Conservation (phyloP, 2,329 filamentous ascomycete genomes). For the Macrophomina tecta region DNA sequence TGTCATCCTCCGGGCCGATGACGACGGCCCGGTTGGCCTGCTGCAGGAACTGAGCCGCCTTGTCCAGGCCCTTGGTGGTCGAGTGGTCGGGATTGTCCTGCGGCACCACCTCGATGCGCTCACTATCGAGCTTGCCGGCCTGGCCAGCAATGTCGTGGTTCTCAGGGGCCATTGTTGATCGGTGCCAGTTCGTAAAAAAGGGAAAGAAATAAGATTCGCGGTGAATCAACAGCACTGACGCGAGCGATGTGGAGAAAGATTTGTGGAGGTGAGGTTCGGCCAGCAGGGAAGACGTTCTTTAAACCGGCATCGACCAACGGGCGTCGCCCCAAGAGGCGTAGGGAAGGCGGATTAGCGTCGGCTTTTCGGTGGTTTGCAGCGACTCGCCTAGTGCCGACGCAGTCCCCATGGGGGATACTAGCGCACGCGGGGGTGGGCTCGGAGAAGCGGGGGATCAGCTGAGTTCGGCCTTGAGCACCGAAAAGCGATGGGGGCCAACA, state of each 20-base stretch:
- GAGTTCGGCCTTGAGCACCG: not conserved
- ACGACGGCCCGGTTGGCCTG: slow-evolving; percentile 52
- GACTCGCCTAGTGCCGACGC: not conserved
- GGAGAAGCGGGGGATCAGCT: slow-evolving; percentile 19
- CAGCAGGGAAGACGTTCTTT: not conserved
- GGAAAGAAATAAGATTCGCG: not conserved
- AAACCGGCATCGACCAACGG: not conserved
- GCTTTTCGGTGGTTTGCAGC: slow-evolving; percentile 17
- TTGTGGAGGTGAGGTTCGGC: slow-evolving; percentile 1
- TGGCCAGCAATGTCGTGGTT: not conserved
- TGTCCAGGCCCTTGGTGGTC: slow-evolving; percentile 45
- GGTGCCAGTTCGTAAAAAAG: not conserved
- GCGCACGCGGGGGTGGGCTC: not conserved
- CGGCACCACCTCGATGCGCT: slow-evolving; percentile 19
- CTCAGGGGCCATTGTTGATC: not conserved
- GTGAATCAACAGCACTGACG: not conserved
- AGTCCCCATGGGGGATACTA: slow-evolving; percentile 11
- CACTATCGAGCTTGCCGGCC: not conserved
- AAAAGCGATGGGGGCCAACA: not conserved
- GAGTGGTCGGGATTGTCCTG: not conserved
- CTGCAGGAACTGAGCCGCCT: slow-evolving; percentile 57
- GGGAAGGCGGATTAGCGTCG: not conserved
- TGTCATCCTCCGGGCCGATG: slow-evolving; percentile 42
- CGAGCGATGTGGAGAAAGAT: slow-evolving; percentile 13
- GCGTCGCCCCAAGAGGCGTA: not conserved